Percentiles rank a stretch among this genome's conserved stretches.
These are phyloP conservation scores for Pseudofabraea citricarpa DNA, from an alignment of 2,329 filamentous ascomycete genomes.

Conservation along the genomic window DNA sequence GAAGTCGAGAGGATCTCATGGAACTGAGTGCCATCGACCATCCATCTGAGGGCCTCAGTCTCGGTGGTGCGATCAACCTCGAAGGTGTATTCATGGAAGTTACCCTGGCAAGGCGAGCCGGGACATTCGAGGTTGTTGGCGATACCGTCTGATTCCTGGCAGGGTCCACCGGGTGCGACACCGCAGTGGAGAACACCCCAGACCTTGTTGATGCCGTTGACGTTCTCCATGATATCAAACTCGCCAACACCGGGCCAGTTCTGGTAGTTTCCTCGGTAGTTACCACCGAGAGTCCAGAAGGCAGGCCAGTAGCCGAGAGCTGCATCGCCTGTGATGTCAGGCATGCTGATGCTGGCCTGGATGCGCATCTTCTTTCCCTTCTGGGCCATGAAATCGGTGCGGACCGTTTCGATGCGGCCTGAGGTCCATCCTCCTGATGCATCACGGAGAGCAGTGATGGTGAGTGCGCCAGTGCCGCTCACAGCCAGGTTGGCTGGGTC, in stretches of 20 bases:
- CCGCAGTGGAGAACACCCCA: not conserved
- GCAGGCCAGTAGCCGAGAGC: not conserved
- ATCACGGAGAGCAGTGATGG: not conserved
- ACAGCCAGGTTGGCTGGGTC: not conserved
- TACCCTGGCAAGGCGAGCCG: not conserved
- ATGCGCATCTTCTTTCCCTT: not conserved
- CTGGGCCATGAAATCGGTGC: not conserved
- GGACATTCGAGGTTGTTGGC: not conserved
- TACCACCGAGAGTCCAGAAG: not conserved
- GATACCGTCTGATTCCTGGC: not conserved
- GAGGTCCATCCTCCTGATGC: not conserved
- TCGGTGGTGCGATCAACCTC: not conserved
- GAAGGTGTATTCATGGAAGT: not conserved
- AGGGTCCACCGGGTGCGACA: not conserved
- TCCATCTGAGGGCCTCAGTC: not conserved
- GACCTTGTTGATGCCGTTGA: not conserved
- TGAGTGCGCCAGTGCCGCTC: not conserved
- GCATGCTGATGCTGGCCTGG: not conserved
- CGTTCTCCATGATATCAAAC: constrained; percentile 2
- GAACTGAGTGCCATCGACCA: not conserved
- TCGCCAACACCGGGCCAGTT: not conserved
- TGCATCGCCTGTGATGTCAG: not conserved
- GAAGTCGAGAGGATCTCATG: not conserved
- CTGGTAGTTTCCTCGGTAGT: not conserved
- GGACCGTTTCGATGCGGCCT: not conserved